Evolutionary conservation across 768 basidiomycete genomes (phyloP).

Genomic region (Podaxis sp.): DNA sequence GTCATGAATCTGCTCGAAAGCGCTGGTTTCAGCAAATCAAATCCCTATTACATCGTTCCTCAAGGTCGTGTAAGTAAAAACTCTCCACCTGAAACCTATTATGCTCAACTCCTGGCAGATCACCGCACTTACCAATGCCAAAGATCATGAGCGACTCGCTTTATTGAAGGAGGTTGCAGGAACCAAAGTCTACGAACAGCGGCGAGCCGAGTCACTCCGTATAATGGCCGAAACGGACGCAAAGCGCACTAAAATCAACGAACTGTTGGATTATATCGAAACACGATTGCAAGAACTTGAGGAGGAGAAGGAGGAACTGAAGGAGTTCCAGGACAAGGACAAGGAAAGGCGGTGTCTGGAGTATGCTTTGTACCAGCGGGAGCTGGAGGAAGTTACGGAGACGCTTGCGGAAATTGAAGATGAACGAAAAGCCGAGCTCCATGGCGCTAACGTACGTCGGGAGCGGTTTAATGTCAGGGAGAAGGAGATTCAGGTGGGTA

Average conservation of each 20-base stretch:
- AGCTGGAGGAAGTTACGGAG: constrained; percentile 85
- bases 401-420: constrained; percentile 85
- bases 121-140: constrained; percentile 94
- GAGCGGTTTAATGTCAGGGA: constrained; percentile 83
- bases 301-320: constrained; percentile 96
- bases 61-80: constrained; percentile 80
- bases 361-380: constrained; percentile 90
- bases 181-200: constrained; percentile 96
- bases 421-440: constrained; percentile 79
- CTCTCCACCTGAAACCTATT: neutral
- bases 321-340: constrained; percentile 95
- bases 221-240: constrained; percentile 97
- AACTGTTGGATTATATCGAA: constrained; percentile 89
- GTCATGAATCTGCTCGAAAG: constrained; percentile 97
- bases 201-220: constrained; percentile 86
- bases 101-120: constrained; percentile 54
- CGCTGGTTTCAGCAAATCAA: constrained; percentile 97
- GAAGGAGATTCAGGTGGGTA: constrained; percentile 76
- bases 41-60: constrained; percentile 98
- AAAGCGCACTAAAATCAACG: constrained; percentile 88
- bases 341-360: constrained; percentile 93
- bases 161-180: constrained; percentile 98
- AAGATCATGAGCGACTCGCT: constrained; percentile 90
- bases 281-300: constrained; percentile 88
- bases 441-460: constrained; percentile 78